These are phyloP conservation scores for Yamadazyma spencermartinsiae DNA, from an alignment of 1,139 yeast species.

Conservation along the genomic window DNA sequence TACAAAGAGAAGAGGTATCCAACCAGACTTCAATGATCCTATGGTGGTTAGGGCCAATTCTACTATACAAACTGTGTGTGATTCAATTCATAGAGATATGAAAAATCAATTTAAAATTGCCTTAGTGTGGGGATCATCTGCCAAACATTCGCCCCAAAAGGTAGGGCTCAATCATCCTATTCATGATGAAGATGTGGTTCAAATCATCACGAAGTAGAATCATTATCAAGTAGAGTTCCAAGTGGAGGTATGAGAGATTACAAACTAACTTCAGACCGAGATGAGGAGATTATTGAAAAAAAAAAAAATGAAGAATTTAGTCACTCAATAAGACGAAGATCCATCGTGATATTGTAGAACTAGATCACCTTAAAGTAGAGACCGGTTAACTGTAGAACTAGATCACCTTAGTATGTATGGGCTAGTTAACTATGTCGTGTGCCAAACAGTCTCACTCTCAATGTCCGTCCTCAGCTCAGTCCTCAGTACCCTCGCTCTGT, in stretches of 20 bases:
- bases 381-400: no score
- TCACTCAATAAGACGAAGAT: no score
- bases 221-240: no score
- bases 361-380: no score
- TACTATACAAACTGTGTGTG: slow-evolving; percentile 84
- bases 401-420: no score
- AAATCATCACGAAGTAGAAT: slow-evolving; percentile 83
- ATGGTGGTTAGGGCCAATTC: slow-evolving; percentile 84
- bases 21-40: slow-evolving; percentile 84
- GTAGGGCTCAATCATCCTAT: slow-evolving; percentile 85
- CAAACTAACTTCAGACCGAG: no score
- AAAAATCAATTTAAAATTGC: slow-evolving; percentile 92
- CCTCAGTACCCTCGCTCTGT: background rate
- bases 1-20: slow-evolving; percentile 79
- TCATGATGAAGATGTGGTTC: slow-evolving; percentile 92
- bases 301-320: no score
- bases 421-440: background rate
- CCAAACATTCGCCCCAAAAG: slow-evolving; percentile 95
- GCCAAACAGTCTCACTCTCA: no score
- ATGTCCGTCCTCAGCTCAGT: no score
- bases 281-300: no score
- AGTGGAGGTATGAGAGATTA: no score
- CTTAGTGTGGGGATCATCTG: slow-evolving; percentile 93
- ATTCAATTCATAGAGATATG: slow-evolving; percentile 89
- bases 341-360: no score